Conservation (phyloP, 164 flowering plant species). For the Aristolochia contorta region DNA sequence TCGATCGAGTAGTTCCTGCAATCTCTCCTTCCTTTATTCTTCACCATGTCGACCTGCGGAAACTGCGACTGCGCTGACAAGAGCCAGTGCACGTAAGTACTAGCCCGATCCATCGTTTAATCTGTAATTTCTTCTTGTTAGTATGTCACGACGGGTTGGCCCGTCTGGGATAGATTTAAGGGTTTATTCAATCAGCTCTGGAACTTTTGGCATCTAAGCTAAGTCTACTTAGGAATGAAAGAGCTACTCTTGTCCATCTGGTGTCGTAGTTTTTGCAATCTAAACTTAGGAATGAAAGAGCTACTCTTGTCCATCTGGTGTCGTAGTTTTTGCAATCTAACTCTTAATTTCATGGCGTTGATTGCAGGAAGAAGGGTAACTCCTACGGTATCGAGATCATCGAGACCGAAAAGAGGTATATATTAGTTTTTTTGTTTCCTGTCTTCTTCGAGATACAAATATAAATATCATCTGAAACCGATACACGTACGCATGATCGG, state of each 20-base stretch:
- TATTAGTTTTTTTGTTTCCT: background rate
- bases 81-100: constrained; percentile 50
- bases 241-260: too few species aligned
- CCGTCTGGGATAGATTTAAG: too few species aligned
- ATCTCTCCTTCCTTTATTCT: background rate
- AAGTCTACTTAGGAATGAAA: too few species aligned
- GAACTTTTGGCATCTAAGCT: too few species aligned
- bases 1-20: background rate
- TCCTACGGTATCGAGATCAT: constrained; percentile 25
- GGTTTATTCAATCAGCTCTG: too few species aligned
- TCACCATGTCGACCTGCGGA: constrained; percentile 60
- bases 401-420: constrained; percentile 48
- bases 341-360: background rate
- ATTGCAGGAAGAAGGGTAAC: constrained; percentile 68
- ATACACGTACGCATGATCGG: too few species aligned
- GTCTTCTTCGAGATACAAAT: background rate
- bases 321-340: too few species aligned
- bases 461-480: background rate
- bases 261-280: too few species aligned
- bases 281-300: too few species aligned
- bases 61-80: constrained; percentile 80
- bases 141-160: too few species aligned
- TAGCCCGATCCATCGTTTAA: background rate
- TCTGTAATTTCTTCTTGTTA: background rate
- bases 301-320: too few species aligned